Evolutionary conservation across 768 basidiomycete genomes (phyloP).

Genomic region (Boletus reticuloceps): DNA sequence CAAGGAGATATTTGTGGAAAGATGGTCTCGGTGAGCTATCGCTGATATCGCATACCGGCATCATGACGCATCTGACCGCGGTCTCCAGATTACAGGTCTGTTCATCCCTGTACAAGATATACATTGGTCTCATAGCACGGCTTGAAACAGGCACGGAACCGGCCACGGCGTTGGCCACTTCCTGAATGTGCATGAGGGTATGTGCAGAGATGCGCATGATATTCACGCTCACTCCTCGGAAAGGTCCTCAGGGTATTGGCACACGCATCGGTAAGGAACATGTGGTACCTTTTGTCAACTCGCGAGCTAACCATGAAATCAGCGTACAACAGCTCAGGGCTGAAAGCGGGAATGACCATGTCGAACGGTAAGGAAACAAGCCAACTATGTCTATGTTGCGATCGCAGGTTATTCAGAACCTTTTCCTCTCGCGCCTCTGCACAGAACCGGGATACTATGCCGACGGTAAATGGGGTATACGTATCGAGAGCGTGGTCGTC

Average conservation of each 20-base stretch:
- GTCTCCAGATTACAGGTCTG: constrained; percentile 56
- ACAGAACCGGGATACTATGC: constrained; percentile 89
- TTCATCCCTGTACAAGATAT: not conserved
- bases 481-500: constrained; percentile 88
- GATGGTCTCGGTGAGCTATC: constrained; percentile 72
- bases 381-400: not conserved
- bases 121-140: constrained; percentile 3
- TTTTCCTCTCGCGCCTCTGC: not conserved
- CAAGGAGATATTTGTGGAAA: constrained; percentile 76
- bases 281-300: not conserved
- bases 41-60: not conserved
- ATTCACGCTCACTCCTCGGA: constrained; percentile 5
- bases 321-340: constrained; percentile 66
- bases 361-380: constrained; percentile 58
- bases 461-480: constrained; percentile 88
- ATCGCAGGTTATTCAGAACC: not conserved
- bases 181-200: constrained; percentile 88
- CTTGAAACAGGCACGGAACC: constrained; percentile 69
- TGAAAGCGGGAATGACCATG: constrained; percentile 82
- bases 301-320: constrained; percentile 4
- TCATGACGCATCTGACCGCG: not conserved
- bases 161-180: constrained; percentile 95
- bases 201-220: not conserved
- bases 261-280: constrained; percentile 34
- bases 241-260: constrained; percentile 59